Base-by-base conservation (phyloP, 352 stramenopile species). In the Globisporangium solare region DNA sequence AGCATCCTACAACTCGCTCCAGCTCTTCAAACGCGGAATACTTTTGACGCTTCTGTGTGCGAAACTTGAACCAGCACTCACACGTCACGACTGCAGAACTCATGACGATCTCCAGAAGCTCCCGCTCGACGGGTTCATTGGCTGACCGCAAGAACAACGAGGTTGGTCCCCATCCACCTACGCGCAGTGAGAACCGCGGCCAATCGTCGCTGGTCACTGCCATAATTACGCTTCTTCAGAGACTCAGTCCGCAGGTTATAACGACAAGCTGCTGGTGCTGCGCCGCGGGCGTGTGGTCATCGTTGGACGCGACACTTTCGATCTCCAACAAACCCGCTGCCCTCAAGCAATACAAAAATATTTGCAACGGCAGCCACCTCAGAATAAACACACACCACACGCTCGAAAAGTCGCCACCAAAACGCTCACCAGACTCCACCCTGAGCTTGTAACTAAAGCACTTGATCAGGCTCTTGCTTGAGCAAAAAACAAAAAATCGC, bases 51-150 rank as follows among this genome's bases (percentile, higher is more conserved):
- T 47, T 56, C 56, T 43, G 8, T 21, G 31, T 14, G 10, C 68
- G 68, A 21, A 79, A 51, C 41, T 76, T 68, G 6, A 79, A 17
- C 71, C 71, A 79, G 47, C 54, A 67, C 40, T 79, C 68, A 18
- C 61, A 70, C 11, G 66, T 73, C 37, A 63, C 53, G 17, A 18
- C 10, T 3, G 53, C 52, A 31, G 22, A 40, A 6, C 18, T 7
- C 5, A 64, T 22, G 20, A 46, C 32, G 17, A 43, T n/a, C 39
- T 45, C 37, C 10, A 42, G 39, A 14, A 64, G 62, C 39, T 39
- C 41, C 15, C 17, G 45, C 8, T 56, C 31, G n/a, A n/a, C 43
- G 20, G n/a, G 1, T 1, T 40, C 57, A 8, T 14, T 61, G 0
- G 31, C 40, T 32, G 51, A 47, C 2, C n/a, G 47, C 14, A 65